Conservation (phyloP, 257 asterid genomes). For the Solanum infundibuliforme region DNA sequence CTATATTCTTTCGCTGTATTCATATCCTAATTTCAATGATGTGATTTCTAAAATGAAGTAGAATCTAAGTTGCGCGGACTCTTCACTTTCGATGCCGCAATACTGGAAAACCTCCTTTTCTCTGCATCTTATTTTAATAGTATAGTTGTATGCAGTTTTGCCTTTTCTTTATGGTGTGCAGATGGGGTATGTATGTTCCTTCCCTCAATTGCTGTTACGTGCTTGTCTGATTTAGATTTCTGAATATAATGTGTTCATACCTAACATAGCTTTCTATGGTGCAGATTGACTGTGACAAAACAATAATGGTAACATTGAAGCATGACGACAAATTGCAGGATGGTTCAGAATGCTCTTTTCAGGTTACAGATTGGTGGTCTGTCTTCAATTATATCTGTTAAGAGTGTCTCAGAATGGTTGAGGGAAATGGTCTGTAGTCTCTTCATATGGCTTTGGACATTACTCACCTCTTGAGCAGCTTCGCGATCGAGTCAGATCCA, state of each 20-base stretch:
- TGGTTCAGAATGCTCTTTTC: constrained; percentile 87
- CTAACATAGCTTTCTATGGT: constrained; percentile 2
- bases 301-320: constrained; percentile 83
- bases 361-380: constrained; percentile 37
- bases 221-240: not conserved
- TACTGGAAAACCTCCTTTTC: not conserved
- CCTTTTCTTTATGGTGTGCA: not conserved
- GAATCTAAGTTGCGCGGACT: not conserved
- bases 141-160: not conserved
- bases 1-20: not conserved
- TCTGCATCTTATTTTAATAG: not conserved
- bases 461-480: not conserved
- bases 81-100: not conserved
- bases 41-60: not conserved
- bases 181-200: not conserved
- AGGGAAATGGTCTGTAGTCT: not conserved
- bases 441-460: not conserved
- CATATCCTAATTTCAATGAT: not conserved
- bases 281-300: constrained; percentile 95
- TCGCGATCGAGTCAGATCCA: not conserved
- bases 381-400: not conserved
- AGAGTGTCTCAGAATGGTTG: not conserved
- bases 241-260: not conserved
- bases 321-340: constrained; percentile 95
- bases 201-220: not conserved